Conservation (phyloP, 2,329 filamentous ascomycete genomes). For the Hymenoscyphus fructigenus region DNA sequence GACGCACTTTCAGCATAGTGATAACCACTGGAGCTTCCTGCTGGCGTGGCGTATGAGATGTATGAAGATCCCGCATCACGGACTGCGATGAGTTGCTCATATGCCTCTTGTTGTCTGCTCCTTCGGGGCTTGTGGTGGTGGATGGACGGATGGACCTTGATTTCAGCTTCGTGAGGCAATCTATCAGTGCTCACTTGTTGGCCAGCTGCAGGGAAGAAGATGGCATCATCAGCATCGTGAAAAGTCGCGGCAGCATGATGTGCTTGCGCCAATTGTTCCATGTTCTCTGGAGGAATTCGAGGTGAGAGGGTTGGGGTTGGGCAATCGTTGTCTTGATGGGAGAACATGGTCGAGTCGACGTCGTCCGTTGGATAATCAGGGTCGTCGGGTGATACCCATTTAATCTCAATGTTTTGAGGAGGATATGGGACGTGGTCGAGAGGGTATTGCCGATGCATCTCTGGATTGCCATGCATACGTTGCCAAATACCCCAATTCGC, state of each 20-base stretch:
- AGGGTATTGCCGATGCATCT: neutral
- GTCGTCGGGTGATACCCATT: neutral
- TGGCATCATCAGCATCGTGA: neutral
- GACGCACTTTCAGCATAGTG: neutral
- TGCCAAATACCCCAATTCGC: constrained; percentile 8
- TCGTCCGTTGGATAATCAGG: neutral
- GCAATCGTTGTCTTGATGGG: neutral
- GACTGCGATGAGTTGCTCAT: neutral
- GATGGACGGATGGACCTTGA: neutral
- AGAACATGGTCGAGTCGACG: neutral
- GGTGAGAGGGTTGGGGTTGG: neutral
- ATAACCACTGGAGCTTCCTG: neutral
- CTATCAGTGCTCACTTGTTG: neutral
- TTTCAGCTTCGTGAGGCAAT: neutral
- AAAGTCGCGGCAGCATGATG: neutral
- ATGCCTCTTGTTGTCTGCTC: neutral
- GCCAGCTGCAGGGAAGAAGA: neutral
- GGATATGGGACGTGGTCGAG: constrained; percentile 10
- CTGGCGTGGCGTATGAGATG: neutral
- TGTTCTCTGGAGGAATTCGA: neutral
- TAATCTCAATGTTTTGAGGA: neutral
- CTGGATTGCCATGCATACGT: neutral
- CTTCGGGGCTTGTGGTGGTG: neutral
- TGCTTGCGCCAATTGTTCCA: neutral
- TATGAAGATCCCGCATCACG: neutral